A percentile compares a stretch with the other conserved stretches of the same genome.
Evolutionary conservation across 192 early-diverging fungal genomes (phyloP).

Genomic region (Backusella morwellensis): DNA sequence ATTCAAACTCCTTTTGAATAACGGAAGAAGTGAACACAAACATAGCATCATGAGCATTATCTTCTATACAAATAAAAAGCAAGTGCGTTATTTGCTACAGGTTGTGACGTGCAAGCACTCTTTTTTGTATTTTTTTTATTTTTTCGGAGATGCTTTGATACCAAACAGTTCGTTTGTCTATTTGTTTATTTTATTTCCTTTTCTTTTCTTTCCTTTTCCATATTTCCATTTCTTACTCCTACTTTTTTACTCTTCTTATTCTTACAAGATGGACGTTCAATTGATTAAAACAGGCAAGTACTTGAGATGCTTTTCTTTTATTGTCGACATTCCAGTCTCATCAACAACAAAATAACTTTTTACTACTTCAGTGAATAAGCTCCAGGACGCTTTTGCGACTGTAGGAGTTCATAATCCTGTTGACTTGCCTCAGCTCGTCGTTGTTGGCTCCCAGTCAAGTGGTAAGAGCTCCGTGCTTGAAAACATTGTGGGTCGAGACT

Average conservation of each 20-base stretch:
- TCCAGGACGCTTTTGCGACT: constrained; percentile 87
- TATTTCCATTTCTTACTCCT: neutral
- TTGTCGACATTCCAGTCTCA: too few relatives aligned
- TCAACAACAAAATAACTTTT: neutral
- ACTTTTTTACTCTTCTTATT: neutral
- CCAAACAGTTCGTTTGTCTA: neutral
- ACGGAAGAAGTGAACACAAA: neutral
- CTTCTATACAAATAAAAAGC: neutral
- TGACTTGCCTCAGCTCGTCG: constrained; percentile 86
- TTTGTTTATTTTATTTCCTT: neutral
- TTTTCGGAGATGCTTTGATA: neutral
- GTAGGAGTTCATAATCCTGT: constrained; percentile 89
- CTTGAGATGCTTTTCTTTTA: neutral
- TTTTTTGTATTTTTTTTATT: neutral
- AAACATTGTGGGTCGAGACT: constrained; percentile 99
- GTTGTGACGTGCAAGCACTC: neutral
- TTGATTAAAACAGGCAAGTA: constrained; percentile 51
- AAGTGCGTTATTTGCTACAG: neutral
- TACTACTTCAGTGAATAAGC: constrained; percentile 64
- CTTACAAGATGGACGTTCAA: constrained; percentile 43
- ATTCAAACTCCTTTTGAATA: neutral
- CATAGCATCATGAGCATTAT: neutral
- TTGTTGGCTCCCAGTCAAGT: constrained; percentile 83
- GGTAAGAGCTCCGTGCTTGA: constrained; percentile 99
- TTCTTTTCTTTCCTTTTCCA: neutral